phyloP scores from a whole-genome alignment of 1,139 yeast genomes.

The Meyerozyma elateridarum region DNA sequence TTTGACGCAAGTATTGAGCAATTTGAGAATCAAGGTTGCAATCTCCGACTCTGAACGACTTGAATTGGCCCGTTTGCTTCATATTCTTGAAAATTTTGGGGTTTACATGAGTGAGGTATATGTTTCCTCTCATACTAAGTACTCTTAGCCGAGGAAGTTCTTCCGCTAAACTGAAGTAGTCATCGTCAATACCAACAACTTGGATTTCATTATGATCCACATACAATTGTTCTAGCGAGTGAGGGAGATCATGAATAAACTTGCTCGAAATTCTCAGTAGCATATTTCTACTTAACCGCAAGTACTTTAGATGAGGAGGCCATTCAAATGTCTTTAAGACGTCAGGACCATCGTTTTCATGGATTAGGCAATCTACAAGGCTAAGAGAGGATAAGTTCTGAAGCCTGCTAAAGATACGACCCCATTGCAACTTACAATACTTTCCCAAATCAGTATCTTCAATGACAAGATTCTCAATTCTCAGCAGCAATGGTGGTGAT shows the following conservation, averaged over 20 bases:
- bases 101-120: conserved; percentile 9
- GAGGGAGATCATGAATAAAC: conserved; percentile 26
- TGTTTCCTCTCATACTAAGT: conserved; percentile 10
- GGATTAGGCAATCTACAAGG: conserved; percentile 25
- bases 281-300: conserved; percentile 26
- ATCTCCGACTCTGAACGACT: no score
- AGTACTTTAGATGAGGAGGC: conserved; percentile 23
- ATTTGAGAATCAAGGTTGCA: no score
- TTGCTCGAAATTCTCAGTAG: conserved; percentile 18
- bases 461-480: not conserved
- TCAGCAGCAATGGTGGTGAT: conserved; percentile 2
- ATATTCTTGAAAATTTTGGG: conserved; percentile 9
- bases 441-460: conserved; percentile 21
- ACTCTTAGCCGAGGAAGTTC: conserved; percentile 12
- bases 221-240: conserved; percentile 18
- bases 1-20: no score
- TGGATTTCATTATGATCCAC: conserved; percentile 14
- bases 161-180: conserved; percentile 8
- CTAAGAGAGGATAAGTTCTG: conserved; percentile 20
- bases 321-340: conserved; percentile 25
- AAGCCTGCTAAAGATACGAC: conserved; percentile 25
- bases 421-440: conserved; percentile 31
- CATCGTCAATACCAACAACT: no score
- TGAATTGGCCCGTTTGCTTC: conserved; percentile 6
- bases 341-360: conserved; percentile 14